Conservation (phyloP, 305 asterid species). For the Caryopteris hybrid region DNA sequence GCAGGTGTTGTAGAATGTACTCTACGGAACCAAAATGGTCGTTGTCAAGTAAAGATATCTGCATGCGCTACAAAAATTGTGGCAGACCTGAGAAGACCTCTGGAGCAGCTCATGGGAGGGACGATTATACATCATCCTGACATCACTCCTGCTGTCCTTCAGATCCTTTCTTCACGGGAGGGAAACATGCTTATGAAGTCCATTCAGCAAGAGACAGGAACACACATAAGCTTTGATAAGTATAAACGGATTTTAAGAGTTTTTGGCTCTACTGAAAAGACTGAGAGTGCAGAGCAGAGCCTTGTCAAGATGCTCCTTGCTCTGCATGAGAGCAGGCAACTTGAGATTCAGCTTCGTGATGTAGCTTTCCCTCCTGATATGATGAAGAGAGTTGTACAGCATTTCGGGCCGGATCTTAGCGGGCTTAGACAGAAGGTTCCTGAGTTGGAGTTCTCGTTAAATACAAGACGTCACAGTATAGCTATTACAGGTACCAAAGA, state of each 20-base stretch:
- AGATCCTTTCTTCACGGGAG: slow-evolving; percentile 50
- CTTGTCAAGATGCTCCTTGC: slow-evolving; percentile 47
- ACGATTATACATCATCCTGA: slow-evolving; percentile 38
- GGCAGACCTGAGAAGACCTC: slow-evolving; percentile 51
- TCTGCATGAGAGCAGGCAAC: slow-evolving; percentile 62
- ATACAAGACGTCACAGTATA: slow-evolving; percentile 54
- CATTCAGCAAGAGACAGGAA: slow-evolving; percentile 54
- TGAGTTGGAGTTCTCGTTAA: slow-evolving; percentile 50
- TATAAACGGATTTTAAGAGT: slow-evolving; percentile 46
- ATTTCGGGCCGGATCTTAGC: slow-evolving; percentile 70
- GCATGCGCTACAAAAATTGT: slow-evolving; percentile 53
- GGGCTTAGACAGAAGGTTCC: slow-evolving; percentile 70
- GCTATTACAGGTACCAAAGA: slow-evolving; percentile 55
- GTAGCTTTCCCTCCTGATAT: slow-evolving; percentile 62
- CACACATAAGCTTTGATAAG: slow-evolving; percentile 60
- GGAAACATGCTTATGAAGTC: slow-evolving; percentile 49
- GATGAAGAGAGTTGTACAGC: slow-evolving; percentile 83
- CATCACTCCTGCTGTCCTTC: slow-evolving; percentile 50
- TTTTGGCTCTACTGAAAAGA: slow-evolving; percentile 52
- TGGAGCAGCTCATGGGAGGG: slow-evolving; percentile 58
- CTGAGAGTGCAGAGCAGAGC: slow-evolving; percentile 38
- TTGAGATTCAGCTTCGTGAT: slow-evolving; percentile 68
- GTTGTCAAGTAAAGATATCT: slow-evolving; percentile 45
- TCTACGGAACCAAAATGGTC: slow-evolving; percentile 36
- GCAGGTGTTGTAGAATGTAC: slow-evolving; percentile 51